phyloP scores from a whole-genome alignment of 352 stramenopile genomes.

The Ophiocytium majus region DNA sequence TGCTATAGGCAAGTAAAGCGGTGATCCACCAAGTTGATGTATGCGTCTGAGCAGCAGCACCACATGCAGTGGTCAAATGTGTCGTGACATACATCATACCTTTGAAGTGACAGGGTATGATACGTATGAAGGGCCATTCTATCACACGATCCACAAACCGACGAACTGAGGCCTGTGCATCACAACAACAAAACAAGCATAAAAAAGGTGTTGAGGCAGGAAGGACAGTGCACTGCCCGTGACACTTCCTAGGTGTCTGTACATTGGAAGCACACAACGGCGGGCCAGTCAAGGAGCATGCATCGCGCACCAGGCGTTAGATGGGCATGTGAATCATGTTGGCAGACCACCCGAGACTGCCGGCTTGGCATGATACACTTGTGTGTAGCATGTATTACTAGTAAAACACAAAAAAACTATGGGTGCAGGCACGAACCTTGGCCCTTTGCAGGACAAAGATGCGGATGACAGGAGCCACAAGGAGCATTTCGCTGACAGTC shows the following conservation, averaged over 20 bases:
- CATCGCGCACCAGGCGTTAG: no score
- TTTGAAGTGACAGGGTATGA: background rate
- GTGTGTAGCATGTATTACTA: background rate
- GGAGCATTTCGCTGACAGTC: background rate
- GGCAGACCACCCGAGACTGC: no score
- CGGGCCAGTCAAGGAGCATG: no score
- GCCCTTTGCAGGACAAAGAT: background rate
- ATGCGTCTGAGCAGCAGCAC: background rate
- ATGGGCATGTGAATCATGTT: no score
- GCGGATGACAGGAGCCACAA: constrained; percentile 16
- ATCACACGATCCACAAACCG: background rate
- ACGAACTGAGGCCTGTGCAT: background rate
- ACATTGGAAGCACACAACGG: no score
- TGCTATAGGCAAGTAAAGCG: background rate
- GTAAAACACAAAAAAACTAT: background rate
- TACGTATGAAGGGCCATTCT: background rate
- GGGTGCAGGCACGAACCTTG: background rate
- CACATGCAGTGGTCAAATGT: background rate
- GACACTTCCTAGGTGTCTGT: no score
- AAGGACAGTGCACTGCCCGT: no score
- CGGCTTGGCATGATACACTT: background rate
- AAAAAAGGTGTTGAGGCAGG: no score
- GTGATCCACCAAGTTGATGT: background rate
- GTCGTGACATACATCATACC: background rate
- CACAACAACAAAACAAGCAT: background rate